Base-by-base conservation (phyloP, 805 yeast species). In the Starmerella davenportii region DNA sequence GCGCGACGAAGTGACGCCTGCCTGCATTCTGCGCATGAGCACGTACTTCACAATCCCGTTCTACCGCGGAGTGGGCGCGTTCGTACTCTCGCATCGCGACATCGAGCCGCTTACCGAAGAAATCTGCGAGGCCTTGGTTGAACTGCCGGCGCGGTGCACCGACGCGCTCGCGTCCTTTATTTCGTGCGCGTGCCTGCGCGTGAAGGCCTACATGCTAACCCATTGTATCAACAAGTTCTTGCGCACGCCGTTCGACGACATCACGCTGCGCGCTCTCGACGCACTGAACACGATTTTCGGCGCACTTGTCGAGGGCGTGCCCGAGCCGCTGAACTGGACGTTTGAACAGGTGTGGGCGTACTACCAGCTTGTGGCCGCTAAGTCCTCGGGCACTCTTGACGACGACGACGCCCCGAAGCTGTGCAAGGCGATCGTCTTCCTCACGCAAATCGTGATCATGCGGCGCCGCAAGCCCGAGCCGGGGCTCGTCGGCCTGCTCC, bases 1-100 rank as follows among this genome's bases (percentile, higher is more conserved):
- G 18, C 19, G 25, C 35, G 41, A n/a, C 15, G 38, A 9, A 38
- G 46, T 30, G 39, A 37, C 4, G 33, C 25, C 19, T 14, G 13
- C 19, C 5, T 8, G 9, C 4, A 28, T 46, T 11, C 45, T 46
- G n/a, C 19, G 21, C 2, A 28, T 42, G 9, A 40, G 48, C 34
- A 46, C 42, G 13, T 45, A 49, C 1, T 46, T 46, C 37, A 45
- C 49, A 20, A 36, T 46, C 19, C 30, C 39, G 4, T 46, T 30
- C 39, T 39, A 41, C 23, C 45, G 40, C 23, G 47, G 49, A 14
- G 19, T 46, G 17, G 43, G 36, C 18, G 17, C 36, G 11, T 23
- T 46, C 5, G 38, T 30, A 1, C 38, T 42, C 16, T 35, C 34
- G 14, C 37, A 21, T 2, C 23, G 11, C 21, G 25, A 35, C 3